Base-by-base conservation (phyloP, 176 grass and related monocot species). In the Phragmites australis region DNA sequence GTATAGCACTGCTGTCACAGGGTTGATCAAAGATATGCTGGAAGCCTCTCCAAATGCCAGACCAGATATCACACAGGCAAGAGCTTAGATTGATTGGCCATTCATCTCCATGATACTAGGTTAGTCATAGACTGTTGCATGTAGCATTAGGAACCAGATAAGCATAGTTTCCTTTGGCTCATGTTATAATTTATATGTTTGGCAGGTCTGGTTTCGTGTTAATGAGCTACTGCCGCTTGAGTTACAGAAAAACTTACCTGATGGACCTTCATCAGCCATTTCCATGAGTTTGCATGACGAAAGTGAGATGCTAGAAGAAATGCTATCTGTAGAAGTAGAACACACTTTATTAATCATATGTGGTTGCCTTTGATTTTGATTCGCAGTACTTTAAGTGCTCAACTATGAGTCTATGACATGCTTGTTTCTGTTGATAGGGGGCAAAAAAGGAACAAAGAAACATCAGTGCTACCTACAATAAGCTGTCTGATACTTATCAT, bases 31-130 rank as follows among this genome's bases (percentile, higher is more conserved):
- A 69, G 90, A 97, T 65, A 83, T 97, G 88, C 81, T 97, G 52
- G 82, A 92, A 82, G 77, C 66, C 56, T 88, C 90, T 86, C 90
- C 93, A 87, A 77, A 82, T 84, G 51, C 67, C 70, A 90, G 90
- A 88, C 90, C 88, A 74, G 90, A 97, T 79, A 93, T 97, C 82
- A 93, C 75, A 54, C 90, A 97, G 93, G 93, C 85, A 93, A 92
- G 87, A 78, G 47, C 64, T 80, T 87, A 83, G 88, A 84, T 80
- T 86, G 80, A 90, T 87, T 87, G 81, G 46, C 27, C 79, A 88
- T 90, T 88, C 81, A 84, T 93, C 83, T 86, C 66, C 71, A 68
- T 85, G 87, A 76, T 71, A 75, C 70, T 93, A 88, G 88, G 87
- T 92, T 92, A 80, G 87, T 90, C 47, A 78, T 89, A 88, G 70